Evolutionary conservation across 78 protist species (phyloP), one percentile per base, ranked within the genome.

Genomic region (Diacronema lutheri): DNA sequence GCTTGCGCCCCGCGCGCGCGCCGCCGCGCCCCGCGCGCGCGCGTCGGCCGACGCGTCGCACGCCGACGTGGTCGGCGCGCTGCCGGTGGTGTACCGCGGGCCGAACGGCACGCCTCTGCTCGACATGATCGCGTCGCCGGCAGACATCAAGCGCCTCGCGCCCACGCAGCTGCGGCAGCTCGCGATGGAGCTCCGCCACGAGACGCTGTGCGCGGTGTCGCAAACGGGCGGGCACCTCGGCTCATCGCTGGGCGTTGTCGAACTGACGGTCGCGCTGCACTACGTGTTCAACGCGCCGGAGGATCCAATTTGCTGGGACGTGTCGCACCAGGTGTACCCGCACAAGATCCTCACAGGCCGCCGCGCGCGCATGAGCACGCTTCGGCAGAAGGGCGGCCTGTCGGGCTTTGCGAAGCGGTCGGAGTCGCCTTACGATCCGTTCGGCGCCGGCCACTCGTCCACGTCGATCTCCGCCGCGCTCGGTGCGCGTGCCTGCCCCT

Each of bases 271-370:
- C 23, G 87, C 87, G 12, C 69, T 83, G 38, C 87, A 83, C 56
- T 57, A 83, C 38, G 87, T 83, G 40, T 83, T 83, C 80, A 55
- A 83, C 56, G 25, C 87, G n/a, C 87, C 87, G 16, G 72, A 46
- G 16, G 87, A 83, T 62, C 81, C 58, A 5, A 62, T 38, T 19
- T 13, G 33, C 61, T 37, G 50, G 37, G 73, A 81, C 58, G 85
- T 64, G 25, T 4, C 31, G 16, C 83, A 78, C 16, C 83, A 83
- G 69, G 71, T 66, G 44, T 83, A 83, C 56, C 87, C 87, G 33
- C 87, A 83, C 69, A 83, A 83, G 81, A 83, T 83, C 40, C 81
- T 83, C 38, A 83, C 87, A 23, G 87, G 87, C 11, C 79, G 87
- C 41, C 79, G 87, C 71, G 40, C 50, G 29, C 78, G 87, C 25